Base-by-base conservation (phyloP, 1,284 basidiomycete species). In the Tremellales sp. region DNA sequence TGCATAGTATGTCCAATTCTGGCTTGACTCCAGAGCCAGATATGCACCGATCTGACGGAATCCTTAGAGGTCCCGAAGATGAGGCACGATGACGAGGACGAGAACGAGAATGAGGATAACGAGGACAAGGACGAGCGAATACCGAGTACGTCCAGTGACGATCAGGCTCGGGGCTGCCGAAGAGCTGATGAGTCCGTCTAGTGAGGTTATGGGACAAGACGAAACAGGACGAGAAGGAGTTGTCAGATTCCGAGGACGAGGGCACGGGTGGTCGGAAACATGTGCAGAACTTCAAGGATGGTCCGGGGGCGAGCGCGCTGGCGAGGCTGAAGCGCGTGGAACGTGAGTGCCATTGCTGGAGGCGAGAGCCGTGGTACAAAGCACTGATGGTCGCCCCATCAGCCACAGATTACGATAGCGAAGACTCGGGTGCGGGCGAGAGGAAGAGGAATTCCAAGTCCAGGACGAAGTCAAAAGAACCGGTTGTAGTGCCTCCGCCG, bases 51-150 rank as follows among this genome's bases (percentile, higher is more conserved):
- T 28, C 35, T 49, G 43, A 49, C 47, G 27, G 19, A 33, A 4
- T 24, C n/a, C 46, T 47, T 39, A 60, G 58, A 50, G 9, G 54
- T 70, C n/a, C 68, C 91, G 4, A 76, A 81, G 43, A 72, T 86
- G 50, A 82, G 86, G 3, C 84, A 91, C 53, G 91, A 94, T 60
- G 83, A 81, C 27, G 86, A 91, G 41, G 88, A 94, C 62, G 79
- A 78, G 21, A 83, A 85, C 56, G 81, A 81, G 61, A 82, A 87
- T 48, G 88, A 92, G 61, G 89, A 93, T 56, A 75, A 86, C 53
- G 81, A 86, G 49, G 78, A 86, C 48, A 76, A 82, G 18, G 81
- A 95, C 62, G 78, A 79, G 12, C 80, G 91, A 43, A 79, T 86
- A 58, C 84, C 85, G 16, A 79, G 76, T 77, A 43, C 58, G 76